phyloP scores from a whole-genome alignment of 2,329 filamentous ascomycete species.

The Fusarium drepaniforme region DNA sequence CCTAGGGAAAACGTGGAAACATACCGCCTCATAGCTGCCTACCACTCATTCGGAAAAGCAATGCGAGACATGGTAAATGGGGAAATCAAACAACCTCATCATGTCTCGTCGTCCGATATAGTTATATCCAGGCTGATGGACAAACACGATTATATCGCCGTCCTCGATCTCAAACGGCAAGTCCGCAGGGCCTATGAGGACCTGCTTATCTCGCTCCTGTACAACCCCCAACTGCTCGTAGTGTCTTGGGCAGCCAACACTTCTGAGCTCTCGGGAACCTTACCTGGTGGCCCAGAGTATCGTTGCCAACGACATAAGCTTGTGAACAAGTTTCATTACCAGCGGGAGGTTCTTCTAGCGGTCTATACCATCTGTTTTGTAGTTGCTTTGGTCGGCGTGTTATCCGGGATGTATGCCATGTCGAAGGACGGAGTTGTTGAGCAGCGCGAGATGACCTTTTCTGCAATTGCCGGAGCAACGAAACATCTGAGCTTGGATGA shows the following conservation, averaged over 20 bases:
- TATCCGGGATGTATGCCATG: constrained; percentile 30
- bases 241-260: constrained; percentile 33
- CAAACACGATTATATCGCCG: constrained; percentile 23
- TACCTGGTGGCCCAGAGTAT: constrained; percentile 16
- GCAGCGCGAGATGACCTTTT: constrained; percentile 35
- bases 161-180: constrained; percentile 13
- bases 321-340: constrained; percentile 29
- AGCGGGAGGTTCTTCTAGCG: constrained; percentile 16
- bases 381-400: constrained; percentile 19
- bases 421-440: constrained; percentile 22
- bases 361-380: constrained; percentile 25
- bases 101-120: constrained; percentile 18
- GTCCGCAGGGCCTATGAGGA: constrained; percentile 31
- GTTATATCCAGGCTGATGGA: constrained; percentile 28
- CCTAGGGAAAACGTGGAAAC: background rate
- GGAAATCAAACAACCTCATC: constrained; percentile 11
- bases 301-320: constrained; percentile 22
- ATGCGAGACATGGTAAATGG: constrained; percentile 29
- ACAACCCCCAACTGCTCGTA: constrained; percentile 33
- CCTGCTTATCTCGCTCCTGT: constrained; percentile 33
- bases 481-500: background rate
- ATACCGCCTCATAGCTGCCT: constrained; percentile 33
- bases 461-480: constrained; percentile 25
- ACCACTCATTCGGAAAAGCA: constrained; percentile 23
- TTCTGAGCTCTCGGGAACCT: constrained; percentile 19